Conservation (phyloP, 257 asterid species). For the Avicennia marina region DNA sequence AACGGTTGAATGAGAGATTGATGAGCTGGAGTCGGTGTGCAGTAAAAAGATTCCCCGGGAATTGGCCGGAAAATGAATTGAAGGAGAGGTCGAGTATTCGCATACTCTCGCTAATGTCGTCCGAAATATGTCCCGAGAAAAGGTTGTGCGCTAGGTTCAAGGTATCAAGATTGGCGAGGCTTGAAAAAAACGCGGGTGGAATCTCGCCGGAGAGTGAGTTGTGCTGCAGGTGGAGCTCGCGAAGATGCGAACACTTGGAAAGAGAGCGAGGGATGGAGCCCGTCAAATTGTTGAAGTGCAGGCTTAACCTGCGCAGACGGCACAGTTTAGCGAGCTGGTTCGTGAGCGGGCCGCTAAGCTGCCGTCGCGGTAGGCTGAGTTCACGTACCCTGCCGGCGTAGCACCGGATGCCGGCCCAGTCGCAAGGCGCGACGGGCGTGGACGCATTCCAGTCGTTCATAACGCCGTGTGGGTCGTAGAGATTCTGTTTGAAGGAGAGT, state of each 20-base stretch:
- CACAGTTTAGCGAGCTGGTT: constrained; percentile 21
- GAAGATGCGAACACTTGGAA: constrained; percentile 25
- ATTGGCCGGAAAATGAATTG: constrained; percentile 27
- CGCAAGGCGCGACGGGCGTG: constrained; percentile 33
- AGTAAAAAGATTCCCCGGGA: constrained; percentile 13
- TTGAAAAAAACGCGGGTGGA: constrained; percentile 23
- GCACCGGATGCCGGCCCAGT: constrained; percentile 37
- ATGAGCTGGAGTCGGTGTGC: too few species aligned
- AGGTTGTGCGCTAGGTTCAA: constrained; percentile 33
- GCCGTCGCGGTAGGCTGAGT: constrained; percentile 37
- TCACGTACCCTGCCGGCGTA: constrained; percentile 25
- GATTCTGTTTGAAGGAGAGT: constrained; percentile 22
- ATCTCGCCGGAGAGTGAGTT: constrained; percentile 36
- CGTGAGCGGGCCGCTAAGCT: constrained; percentile 30
- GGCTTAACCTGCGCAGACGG: constrained; percentile 28
- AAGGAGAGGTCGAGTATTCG: constrained; percentile 30
- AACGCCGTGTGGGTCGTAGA: constrained; percentile 35
- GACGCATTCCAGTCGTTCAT: constrained; percentile 37
- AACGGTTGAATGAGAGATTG: too few species aligned
- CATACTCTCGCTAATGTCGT: too few species aligned
- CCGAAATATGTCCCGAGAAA: constrained; percentile 18
- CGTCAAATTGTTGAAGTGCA: too few species aligned
- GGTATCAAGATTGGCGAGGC: constrained; percentile 28
- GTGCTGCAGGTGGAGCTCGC: constrained; percentile 38
- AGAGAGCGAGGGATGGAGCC: too few species aligned